These are phyloP conservation scores for Vigna hirtella DNA, from an alignment of 306 rosid genomes.

Conservation along the genomic window DNA sequence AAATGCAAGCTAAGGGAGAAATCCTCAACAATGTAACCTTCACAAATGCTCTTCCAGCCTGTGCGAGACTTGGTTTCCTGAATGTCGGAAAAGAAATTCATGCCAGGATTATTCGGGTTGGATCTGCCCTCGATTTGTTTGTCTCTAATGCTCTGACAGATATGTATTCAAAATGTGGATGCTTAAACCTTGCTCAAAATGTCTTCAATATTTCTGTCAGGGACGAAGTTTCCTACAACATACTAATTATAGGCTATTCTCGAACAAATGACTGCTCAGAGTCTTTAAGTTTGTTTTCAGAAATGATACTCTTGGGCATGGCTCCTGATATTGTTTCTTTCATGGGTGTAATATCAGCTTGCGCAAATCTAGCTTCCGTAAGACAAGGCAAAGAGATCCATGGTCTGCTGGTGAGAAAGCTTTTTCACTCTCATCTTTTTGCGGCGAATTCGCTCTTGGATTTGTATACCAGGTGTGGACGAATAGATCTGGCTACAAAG, in stretches of 20 bases:
- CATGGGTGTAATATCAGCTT: conserved; percentile 82
- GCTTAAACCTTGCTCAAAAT: conserved; percentile 65
- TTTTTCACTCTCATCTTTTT: conserved; percentile 65
- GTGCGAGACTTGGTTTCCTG: conserved; percentile 73
- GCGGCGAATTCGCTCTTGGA: conserved; percentile 79
- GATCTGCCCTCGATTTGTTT: conserved; percentile 64
- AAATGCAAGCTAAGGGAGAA: conserved; percentile 75
- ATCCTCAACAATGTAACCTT: conserved; percentile 73
- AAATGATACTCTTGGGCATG: conserved; percentile 69
- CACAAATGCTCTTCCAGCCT: conserved; percentile 90
- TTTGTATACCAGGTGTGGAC: conserved; percentile 85
- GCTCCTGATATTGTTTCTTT: conserved; percentile 72
- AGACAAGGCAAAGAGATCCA: conserved; percentile 89
- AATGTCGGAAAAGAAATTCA: conserved; percentile 81
- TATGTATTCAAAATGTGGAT: conserved; percentile 81
- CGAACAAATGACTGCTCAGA: conserved; percentile 63
- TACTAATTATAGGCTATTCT: conserved; percentile 77
- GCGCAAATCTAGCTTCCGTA: conserved; percentile 74
- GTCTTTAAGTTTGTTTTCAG: conserved; percentile 73
- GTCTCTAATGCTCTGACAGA: conserved; percentile 85
- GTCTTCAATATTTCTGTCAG: conserved; percentile 68
- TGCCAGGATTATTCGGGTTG: conserved; percentile 62
- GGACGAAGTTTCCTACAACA: conserved; percentile 80
- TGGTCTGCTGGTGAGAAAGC: conserved; percentile 63
- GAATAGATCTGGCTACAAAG: conserved; percentile 71